Evolutionary conservation across 768 basidiomycete genomes (phyloP), one percentile per base, ranked within the genome.

Genomic region (Lactifluus subvellereus): DNA sequence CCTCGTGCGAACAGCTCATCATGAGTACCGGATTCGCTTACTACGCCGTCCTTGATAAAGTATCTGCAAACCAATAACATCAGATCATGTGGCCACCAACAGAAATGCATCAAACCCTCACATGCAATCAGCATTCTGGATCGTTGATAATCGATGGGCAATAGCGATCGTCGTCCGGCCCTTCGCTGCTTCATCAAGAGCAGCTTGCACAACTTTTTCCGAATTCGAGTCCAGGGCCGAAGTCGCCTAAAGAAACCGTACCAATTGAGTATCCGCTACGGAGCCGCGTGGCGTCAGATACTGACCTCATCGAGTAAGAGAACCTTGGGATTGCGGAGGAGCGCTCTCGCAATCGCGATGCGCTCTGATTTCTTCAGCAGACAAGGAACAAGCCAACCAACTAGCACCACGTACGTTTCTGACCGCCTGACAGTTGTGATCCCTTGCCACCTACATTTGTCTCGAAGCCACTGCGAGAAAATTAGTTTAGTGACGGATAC

Each of bases 161-260:
- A 99, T 96, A 18, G 95, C 90, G 62, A 95, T 88, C 9, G 94
- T 97, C 7, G 95, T 96, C 61, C 96, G 83, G 45, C 94, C 95
- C 76, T 85, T 89, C 3, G 94, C 87, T 6, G 95, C 97, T 70
- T 85, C 82, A 74, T 98, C 97, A 33, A 98, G 81, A 4, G 97
- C 97, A 6, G 84, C 88, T 70, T 98, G 96, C 9, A 99, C 97
- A 55, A 98, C 88, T 74, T 91, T 92, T 45, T 84, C 83, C 6
- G 78, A 79, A 59, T 79, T 77, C 0, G 77, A 77, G 69, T 83
- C 82, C 13, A 84, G 74, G 4, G 82, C 81, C 2, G 79, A 80
- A 3, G 80, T 81, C 4, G 80, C 80, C 67, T 72, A 38, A 38
- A 59, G 38, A 37, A 51, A 30, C 2, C 6, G 16, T 38, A 20